phyloP scores from a whole-genome alignment of 805 yeast genomes.

The Saccharomycopsis olivae region DNA sequence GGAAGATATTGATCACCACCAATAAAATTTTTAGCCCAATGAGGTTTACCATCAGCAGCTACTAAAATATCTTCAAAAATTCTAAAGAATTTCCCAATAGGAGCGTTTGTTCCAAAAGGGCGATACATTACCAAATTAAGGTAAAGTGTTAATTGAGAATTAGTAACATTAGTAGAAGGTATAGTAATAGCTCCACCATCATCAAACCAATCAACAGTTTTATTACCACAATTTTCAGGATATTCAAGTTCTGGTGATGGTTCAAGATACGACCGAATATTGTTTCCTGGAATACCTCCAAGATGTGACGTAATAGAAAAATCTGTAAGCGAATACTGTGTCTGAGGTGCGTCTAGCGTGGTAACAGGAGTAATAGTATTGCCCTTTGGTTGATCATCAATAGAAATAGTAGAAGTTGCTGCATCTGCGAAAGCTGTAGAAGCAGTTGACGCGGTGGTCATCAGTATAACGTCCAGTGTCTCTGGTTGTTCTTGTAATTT shows the following conservation, averaged over 20 bases:
- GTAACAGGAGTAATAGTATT: neutral
- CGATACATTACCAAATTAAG: slow-evolving; percentile 93
- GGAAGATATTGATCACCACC: slow-evolving; percentile 34
- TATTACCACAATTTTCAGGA: slow-evolving; percentile 1
- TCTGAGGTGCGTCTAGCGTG: neutral
- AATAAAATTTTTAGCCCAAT: slow-evolving; percentile 94
- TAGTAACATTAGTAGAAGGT: slow-evolving; percentile 36
- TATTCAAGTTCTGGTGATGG: slow-evolving; percentile 22
- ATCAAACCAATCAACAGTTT: slow-evolving; percentile 5
- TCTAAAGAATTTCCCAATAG: slow-evolving; percentile 70
- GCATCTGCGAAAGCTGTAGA: neutral
- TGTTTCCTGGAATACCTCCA: slow-evolving; percentile 69
- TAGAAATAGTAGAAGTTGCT: neutral
- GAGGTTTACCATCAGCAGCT: slow-evolving; percentile 86
- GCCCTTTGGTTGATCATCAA: neutral
- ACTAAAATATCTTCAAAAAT: slow-evolving; percentile 71
- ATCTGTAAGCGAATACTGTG: too few species aligned
- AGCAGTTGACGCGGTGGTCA: too few species aligned
- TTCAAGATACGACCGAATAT: slow-evolving; percentile 73
- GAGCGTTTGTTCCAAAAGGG: slow-evolving; percentile 74
- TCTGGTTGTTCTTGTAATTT: too few species aligned
- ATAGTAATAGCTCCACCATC: slow-evolving; percentile 30
- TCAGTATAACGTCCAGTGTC: too few species aligned
- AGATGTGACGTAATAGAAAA: neutral
- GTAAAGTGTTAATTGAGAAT: slow-evolving; percentile 73